These are phyloP conservation scores for Vaccinium myrtillus DNA, from an alignment of 148 eudicot genomes.

Conservation along the genomic window DNA sequence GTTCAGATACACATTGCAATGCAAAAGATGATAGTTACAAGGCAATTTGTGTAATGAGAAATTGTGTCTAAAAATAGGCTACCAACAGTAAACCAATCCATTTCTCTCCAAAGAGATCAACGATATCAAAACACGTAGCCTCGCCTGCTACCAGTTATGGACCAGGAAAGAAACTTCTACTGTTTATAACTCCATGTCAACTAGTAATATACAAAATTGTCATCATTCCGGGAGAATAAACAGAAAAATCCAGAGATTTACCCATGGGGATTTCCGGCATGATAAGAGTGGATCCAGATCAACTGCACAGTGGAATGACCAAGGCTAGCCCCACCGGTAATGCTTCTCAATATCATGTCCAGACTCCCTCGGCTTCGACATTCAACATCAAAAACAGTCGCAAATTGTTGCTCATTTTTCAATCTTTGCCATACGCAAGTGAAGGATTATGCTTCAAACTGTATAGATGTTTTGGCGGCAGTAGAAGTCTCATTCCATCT, in stretches of 20 bases:
- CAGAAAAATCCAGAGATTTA: slow-evolving; percentile 3
- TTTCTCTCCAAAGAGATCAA: slow-evolving; percentile 11
- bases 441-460: not conserved
- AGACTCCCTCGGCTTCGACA: slow-evolving; percentile 9
- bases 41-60: slow-evolving; percentile 15
- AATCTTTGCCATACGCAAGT: not conserved
- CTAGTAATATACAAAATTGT: not conserved
- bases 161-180: too few species aligned
- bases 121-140: not conserved
- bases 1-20: slow-evolving; percentile 13
- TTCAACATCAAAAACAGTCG: not conserved
- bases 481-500: slow-evolving; percentile 24
- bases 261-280: not conserved
- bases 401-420: not conserved
- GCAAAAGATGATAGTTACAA: slow-evolving; percentile 27
- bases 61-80: slow-evolving; percentile 8
- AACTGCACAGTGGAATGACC: slow-evolving; percentile 4
- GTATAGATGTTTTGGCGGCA: not conserved
- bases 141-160: not conserved
- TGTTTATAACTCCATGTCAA: not conserved
- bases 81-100: not conserved
- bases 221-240: not conserved
- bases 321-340: not conserved
- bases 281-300: not conserved
- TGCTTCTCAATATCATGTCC: slow-evolving; percentile 17